Conservation (phyloP, 2,329 filamentous ascomycete species). For the Aspergillus phoenicis region DNA sequence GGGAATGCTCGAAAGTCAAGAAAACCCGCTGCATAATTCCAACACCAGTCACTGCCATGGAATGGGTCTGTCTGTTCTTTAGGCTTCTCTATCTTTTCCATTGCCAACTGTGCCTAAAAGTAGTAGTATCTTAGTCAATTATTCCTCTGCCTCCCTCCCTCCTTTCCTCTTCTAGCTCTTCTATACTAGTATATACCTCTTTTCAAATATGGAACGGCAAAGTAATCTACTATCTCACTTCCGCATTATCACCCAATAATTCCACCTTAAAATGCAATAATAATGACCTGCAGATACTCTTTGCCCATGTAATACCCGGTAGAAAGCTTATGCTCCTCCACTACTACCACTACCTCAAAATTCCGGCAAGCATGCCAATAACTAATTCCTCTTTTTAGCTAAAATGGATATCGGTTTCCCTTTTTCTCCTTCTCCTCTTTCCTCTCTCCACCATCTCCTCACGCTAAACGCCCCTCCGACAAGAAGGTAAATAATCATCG, state of each 20-base stretch:
- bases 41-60: not conserved
- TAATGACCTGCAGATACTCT: not conserved
- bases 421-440: not conserved
- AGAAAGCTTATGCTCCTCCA: slow-evolving; percentile 6
- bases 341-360: not conserved
- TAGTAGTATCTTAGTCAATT: too few relatives aligned
- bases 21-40: not conserved
- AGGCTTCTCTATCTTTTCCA: not conserved
- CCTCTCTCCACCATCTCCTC: not conserved
- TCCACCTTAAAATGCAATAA: too few relatives aligned
- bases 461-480: slow-evolving; percentile 4
- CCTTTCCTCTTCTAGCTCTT: not conserved
- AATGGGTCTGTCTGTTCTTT: slow-evolving; percentile 2
- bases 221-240: not conserved
- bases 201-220: not conserved
- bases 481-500: too few relatives aligned
- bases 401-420: not conserved
- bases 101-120: not conserved
- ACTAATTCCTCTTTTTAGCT: not conserved
- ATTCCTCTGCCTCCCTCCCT: not conserved
- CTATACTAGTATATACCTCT: not conserved
- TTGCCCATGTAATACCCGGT: not conserved
- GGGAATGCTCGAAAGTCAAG: slow-evolving; percentile 6
- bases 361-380: not conserved
- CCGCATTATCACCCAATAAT: too few relatives aligned